Conservation (phyloP, 345 rosid genomes). For the Brassica carinata region DNA sequence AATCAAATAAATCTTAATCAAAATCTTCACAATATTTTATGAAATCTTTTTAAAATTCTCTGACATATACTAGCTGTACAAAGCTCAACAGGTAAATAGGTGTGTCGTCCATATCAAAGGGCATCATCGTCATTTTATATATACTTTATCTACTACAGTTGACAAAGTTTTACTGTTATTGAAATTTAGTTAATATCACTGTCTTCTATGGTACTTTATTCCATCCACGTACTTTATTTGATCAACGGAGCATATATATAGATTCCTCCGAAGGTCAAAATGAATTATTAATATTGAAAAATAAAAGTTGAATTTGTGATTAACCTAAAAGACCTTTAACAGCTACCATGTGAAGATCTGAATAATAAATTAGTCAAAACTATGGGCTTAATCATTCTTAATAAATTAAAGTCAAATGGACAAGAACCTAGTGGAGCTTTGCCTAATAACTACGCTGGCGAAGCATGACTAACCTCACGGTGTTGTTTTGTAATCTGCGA, state of each 20-base stretch:
- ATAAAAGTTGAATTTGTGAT: neutral
- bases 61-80: too few relatives aligned
- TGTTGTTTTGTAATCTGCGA: constrained; percentile 17
- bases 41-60: too few relatives aligned
- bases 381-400: constrained; percentile 32
- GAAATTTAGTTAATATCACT: too few relatives aligned
- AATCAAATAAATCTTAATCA: too few relatives aligned
- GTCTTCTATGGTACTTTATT: too few relatives aligned
- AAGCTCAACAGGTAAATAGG: too few relatives aligned
- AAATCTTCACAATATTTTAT: too few relatives aligned
- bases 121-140: too few relatives aligned
- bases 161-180: too few relatives aligned
- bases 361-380: constrained; percentile 10
- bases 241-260: neutral
- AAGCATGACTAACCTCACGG: constrained; percentile 3
- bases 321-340: constrained; percentile 13
- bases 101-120: too few relatives aligned
- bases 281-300: neutral
- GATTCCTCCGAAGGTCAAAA: neutral
- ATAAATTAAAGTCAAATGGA: constrained; percentile 24
- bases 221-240: neutral
- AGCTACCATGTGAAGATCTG: neutral
- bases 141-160: too few relatives aligned
- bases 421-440: constrained; percentile 20
- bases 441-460: constrained; percentile 27